Conservation (phyloP, 805 yeast species). For the Dipodascopsis uninucleata region DNA sequence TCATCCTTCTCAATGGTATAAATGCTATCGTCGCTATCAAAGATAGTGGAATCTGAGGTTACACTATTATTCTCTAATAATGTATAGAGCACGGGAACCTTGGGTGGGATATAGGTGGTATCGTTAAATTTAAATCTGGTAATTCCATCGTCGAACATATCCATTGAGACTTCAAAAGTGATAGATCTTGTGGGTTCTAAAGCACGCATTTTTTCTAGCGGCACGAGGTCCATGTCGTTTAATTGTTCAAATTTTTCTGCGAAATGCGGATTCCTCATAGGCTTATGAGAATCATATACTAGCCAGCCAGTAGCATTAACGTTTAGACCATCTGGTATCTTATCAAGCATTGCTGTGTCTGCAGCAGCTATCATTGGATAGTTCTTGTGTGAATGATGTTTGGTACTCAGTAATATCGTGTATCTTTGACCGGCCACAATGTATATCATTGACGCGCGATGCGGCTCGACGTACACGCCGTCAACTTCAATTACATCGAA, state of each 20-base stretch:
- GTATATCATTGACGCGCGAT: constrained; percentile 65
- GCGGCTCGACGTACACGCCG: constrained; percentile 77
- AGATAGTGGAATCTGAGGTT: constrained; percentile 56
- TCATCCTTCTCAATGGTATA: constrained; percentile 64
- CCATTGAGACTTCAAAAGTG: constrained; percentile 71
- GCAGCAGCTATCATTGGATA: constrained; percentile 77
- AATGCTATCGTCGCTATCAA: constrained; percentile 75
- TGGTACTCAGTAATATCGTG: constrained; percentile 70
- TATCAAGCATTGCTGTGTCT: constrained; percentile 80
- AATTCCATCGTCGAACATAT: constrained; percentile 76
- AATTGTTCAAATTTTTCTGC: constrained; percentile 44
- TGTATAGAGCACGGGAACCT: constrained; percentile 77
- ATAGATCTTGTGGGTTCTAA: constrained; percentile 66
- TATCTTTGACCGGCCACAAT: constrained; percentile 90
- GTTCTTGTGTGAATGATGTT: constrained; percentile 55
- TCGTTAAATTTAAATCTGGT: constrained; percentile 94
- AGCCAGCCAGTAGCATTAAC: constrained; percentile 73
- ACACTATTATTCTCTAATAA: constrained; percentile 49
- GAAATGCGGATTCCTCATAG: constrained; percentile 40
- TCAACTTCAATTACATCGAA: constrained; percentile 86
- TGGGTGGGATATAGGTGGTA: constrained; percentile 69
- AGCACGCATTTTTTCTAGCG: constrained; percentile 52
- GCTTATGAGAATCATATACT: constrained; percentile 49
- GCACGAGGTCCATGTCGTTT: constrained; percentile 76
- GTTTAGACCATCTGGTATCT: constrained; percentile 56